These are phyloP conservation scores for Cytospora schulzeri DNA, from an alignment of 2,329 filamentous ascomycete genomes.

Conservation along the genomic window DNA sequence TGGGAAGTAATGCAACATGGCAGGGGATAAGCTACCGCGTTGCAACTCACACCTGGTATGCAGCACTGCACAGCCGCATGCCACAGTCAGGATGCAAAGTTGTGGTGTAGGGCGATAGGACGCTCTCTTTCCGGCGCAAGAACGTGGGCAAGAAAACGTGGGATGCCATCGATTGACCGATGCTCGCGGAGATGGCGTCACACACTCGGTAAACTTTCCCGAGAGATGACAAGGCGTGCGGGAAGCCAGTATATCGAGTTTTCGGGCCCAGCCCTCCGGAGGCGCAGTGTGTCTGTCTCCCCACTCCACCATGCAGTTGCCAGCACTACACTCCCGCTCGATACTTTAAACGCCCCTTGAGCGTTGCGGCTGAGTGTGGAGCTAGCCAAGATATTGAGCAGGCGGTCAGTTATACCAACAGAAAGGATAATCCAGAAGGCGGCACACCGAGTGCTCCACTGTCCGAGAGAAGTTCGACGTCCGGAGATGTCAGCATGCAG, in stretches of 20 bases:
- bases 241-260: background rate
- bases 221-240: background rate
- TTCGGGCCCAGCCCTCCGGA: background rate
- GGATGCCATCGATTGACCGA: background rate
- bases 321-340: background rate
- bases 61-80: conserved; percentile 18
- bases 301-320: background rate
- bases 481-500: conserved; percentile 9
- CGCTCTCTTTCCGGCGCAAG: background rate
- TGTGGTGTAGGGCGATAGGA: background rate
- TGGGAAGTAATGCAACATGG: conserved; percentile 5
- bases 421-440: background rate
- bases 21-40: conserved; percentile 4
- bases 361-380: conserved; percentile 17
- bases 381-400: conserved; percentile 6
- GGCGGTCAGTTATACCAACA: conserved; percentile 18
- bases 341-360: background rate
- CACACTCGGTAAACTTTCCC: background rate
- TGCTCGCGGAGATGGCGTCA: background rate
- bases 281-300: background rate
- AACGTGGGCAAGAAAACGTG: background rate
- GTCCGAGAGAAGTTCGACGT: background rate
- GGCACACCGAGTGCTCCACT: background rate
- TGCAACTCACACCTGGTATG: conserved; percentile 5
- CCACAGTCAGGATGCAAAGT: background rate